Evolutionary conservation across 108 stramenopile genomes (phyloP).

Genomic region (Cyclotella atomus): DNA sequence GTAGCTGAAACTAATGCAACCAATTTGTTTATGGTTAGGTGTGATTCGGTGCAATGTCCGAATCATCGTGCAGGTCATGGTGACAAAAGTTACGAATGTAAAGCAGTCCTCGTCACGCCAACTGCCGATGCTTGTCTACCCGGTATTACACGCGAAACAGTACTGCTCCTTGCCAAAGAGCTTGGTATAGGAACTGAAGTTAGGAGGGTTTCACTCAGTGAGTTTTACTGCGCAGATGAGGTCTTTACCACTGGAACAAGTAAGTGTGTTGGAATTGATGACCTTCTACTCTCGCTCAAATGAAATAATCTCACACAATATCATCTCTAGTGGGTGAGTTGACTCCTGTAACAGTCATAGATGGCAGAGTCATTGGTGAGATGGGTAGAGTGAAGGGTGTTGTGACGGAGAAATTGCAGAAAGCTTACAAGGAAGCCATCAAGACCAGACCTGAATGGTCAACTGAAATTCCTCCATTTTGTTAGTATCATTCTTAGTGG

Average conservation of each 20-base stretch:
- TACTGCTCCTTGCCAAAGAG: slow-evolving; percentile 70
- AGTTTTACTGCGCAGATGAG: slow-evolving; percentile 90
- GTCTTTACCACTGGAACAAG: slow-evolving; percentile 93
- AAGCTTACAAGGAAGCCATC: slow-evolving; percentile 61
- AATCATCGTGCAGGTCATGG: background rate
- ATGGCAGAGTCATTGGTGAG: slow-evolving; percentile 83
- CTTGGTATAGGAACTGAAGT: slow-evolving; percentile 73
- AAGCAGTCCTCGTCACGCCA: slow-evolving; percentile 83
- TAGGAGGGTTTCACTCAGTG: slow-evolving; percentile 76
- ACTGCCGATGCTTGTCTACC: slow-evolving; percentile 88
- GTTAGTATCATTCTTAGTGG: no score
- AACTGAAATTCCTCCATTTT: slow-evolving; percentile 42
- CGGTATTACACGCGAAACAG: slow-evolving; percentile 86
- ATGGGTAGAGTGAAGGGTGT: slow-evolving; percentile 47
- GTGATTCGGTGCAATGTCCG: slow-evolving; percentile 1
- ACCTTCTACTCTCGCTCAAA: background rate
- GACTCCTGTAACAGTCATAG: slow-evolving; percentile 90
- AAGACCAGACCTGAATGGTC: slow-evolving; percentile 39
- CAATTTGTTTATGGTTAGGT: slow-evolving; percentile 89
- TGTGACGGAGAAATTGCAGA: slow-evolving; percentile 77
- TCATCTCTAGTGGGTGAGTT: slow-evolving; percentile 74
- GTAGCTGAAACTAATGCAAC: slow-evolving; percentile 94
- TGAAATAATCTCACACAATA: background rate
- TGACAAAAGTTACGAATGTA: background rate
- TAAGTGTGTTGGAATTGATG: background rate